Conservation (phyloP, 257 asterid genomes). For the Ophiorrhiza pumila region DNA sequence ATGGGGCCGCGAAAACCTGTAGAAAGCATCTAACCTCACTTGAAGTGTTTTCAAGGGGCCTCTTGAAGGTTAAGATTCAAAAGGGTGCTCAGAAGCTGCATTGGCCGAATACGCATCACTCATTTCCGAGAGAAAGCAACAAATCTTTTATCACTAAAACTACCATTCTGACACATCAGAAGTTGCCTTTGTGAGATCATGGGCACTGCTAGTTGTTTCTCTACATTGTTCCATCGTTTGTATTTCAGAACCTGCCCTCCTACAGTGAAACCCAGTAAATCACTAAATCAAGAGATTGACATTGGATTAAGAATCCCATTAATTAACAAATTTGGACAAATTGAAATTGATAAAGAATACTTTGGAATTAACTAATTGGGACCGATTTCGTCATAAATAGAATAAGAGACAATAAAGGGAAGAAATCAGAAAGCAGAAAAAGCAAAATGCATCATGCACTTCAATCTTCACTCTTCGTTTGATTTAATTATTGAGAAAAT, state of each 20-base stretch:
- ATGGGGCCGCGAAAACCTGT: constrained; percentile 89
- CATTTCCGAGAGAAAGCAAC: constrained; percentile 19
- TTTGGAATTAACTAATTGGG: background rate
- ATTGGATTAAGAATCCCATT: background rate
- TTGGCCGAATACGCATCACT: constrained; percentile 24
- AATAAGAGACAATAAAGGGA: too few species aligned
- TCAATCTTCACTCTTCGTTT: background rate
- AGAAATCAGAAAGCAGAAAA: background rate
- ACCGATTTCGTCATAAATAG: background rate
- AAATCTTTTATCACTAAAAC: constrained; percentile 29
- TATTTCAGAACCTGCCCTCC: constrained; percentile 38
- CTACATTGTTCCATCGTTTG: constrained; percentile 38
- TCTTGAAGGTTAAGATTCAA: constrained; percentile 55
- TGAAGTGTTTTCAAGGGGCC: constrained; percentile 40
- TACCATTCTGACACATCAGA: constrained; percentile 21
- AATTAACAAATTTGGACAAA: too few species aligned
- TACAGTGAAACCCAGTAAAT: constrained; percentile 29
- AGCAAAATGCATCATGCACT: background rate
- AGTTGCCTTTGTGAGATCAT: constrained; percentile 33
- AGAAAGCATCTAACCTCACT: constrained; percentile 59
- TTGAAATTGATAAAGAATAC: too few species aligned
- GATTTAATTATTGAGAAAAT: background rate
- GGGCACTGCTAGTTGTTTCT: constrained; percentile 26
- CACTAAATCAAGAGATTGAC: constrained; percentile 12
- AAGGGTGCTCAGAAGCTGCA: constrained; percentile 55